Evolutionary conservation across 441 rosid species (phyloP), one percentile per base, ranked within the genome.

Genomic region (Hura crepitans): DNA sequence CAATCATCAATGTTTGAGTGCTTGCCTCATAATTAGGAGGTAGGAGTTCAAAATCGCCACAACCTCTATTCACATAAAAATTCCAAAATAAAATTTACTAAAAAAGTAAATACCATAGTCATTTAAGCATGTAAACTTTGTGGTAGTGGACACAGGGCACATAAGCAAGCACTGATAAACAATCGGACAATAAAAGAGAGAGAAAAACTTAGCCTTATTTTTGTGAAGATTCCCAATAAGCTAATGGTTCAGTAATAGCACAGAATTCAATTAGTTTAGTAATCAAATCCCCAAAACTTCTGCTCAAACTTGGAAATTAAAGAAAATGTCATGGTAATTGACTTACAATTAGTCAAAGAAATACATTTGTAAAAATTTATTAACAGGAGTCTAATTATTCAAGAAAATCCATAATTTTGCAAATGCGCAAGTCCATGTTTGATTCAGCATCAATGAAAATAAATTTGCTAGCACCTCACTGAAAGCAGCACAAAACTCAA

Each of bases 401-500:
- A 15, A 22, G n/a, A 25, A 27, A 7, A 55, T 1, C 0, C 22
- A 37, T 15, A 28, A 37, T 15, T 49, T 22, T 39, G 28, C 50
- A 31, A 28, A 37, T 25, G 28, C 58, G 31, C 17, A 62, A 43
- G 43, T 22, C 22, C 39, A 28, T 12, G 39, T 60, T 14, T 50
- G 27, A 28, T 20, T 46, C 11, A 22, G 23, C 25, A 51, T 51
- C 27, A 56, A 64, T 42, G 4, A 6, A 49, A 35, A 6, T 15
- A 60, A 39, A 65, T 33, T n/a, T 59, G 56, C 33, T 53, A 69
- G 45, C 79, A 85, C 97, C 96, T 81, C 79, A 54, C 85, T 84
- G 77, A 92, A 92, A 71, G 92, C 83, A 54, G 87, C 77, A 81
- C 94, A 87, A 75, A 89, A 89, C 79, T 85, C 92, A 31, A 85